Evolutionary conservation across 2,329 filamentous ascomycete species (phyloP), one percentile per base, ranked within the genome.

Genomic region (Colletotrichum theobromicola): DNA sequence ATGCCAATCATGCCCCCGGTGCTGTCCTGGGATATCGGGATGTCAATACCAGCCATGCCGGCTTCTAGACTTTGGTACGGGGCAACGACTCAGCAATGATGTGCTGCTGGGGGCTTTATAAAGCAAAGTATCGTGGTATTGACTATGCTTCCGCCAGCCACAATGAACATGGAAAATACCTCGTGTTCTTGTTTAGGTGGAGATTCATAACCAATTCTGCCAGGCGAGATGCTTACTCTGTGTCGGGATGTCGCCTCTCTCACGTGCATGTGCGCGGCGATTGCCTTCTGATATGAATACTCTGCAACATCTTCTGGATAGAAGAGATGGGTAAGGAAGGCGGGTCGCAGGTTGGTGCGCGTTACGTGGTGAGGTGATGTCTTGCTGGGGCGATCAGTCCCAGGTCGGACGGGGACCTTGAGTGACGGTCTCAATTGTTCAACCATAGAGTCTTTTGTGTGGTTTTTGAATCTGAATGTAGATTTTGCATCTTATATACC

Each of bases 261-360:
- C 37, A n/a, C n/a, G 37, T 18, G 16, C 16, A 18, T 42, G 37
- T n/a, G 16, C 18, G 37, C 35, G 8, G 35, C 18, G 15, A 37
- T 7, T 37, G 16, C 15, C 35, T 18, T 18, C 18, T 37, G 35
- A 9, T 16, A 16, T 4, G 35, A 7, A 21, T 46, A 13, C n/a
- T 0, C 42, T 46, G 42, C 2, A 7, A 13, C 4, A 4, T 46
- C 10, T 46, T 6, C n/a, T 3, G 7, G 42, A 46, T 21, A 0
- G 42, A 46, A 2, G 3, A 21, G 10, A 21, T 5, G 10, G n/a
- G 13, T 21, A 10, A 13, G n/a, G 42, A 13, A 21, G n/a, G 2
- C 4, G 5, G 2, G n/a, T 4, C 21, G 0, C 10, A 2, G 13
- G 10, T 4, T 46, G 42, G n/a, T 7, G n/a, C 0, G 7, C 42